These are phyloP conservation scores for Xerocomellus intermedius DNA, from an alignment of 768 basidiomycete species.

Conservation along the genomic window DNA sequence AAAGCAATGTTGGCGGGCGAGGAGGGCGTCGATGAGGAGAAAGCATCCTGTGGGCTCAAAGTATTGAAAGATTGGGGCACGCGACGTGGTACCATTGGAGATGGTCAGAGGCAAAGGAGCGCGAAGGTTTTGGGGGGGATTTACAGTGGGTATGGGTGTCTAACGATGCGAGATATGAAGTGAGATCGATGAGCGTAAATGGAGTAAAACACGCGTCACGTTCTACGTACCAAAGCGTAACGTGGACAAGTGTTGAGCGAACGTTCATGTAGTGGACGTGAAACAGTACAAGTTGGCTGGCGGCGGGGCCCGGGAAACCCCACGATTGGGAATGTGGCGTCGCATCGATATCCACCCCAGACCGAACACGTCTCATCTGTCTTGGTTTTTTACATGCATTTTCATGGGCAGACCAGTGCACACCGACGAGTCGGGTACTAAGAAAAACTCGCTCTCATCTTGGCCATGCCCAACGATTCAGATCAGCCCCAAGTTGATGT, in stretches of 20 bases:
- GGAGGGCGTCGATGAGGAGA: conserved; percentile 23
- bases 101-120: conserved; percentile 6
- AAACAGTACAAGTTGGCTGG: conserved; percentile 3
- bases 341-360: not conserved
- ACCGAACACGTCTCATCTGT: not conserved
- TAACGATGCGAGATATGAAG: not conserved
- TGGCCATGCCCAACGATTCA: not conserved
- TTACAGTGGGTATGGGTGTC: not conserved
- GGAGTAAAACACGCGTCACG: conserved; percentile 10
- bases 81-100: conserved; percentile 52
- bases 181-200: not conserved
- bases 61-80: conserved; percentile 38
- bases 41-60: conserved; percentile 38
- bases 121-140: conserved; percentile 8
- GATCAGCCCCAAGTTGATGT: not conserved
- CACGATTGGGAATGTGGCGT: conserved; percentile 24
- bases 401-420: not conserved
- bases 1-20: conserved; percentile 38
- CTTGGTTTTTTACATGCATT: too few species aligned
- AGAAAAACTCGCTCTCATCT: not conserved
- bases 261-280: conserved; percentile 23
- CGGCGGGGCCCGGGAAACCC: not conserved
- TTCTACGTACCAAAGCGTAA: conserved; percentile 10
- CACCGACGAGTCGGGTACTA: not conserved
- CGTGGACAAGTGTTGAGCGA: not conserved